Evolutionary conservation across 305 asterid genomes (phyloP).

Genomic region (Rubia tinctorum): DNA sequence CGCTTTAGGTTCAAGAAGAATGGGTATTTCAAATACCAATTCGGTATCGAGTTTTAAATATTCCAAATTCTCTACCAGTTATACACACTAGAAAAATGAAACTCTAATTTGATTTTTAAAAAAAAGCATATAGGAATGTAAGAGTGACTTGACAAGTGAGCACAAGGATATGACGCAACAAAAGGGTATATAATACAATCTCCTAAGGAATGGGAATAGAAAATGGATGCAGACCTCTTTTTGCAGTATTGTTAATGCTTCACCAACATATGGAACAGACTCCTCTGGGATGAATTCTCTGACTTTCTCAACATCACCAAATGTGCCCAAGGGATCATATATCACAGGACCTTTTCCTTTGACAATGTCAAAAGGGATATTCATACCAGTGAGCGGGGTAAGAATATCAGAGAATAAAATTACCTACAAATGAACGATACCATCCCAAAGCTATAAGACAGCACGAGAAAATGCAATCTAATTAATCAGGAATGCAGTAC

Average conservation of each 20-base stretch:
- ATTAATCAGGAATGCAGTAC: neutral
- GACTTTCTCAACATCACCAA: constrained; percentile 79
- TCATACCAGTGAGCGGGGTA: constrained; percentile 98
- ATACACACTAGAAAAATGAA: neutral
- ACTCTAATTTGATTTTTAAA: neutral
- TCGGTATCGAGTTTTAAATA: neutral
- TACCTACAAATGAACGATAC: constrained; percentile 43
- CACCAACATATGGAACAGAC: constrained; percentile 94
- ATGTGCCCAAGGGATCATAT: constrained; percentile 69
- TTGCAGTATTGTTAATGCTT: constrained; percentile 84
- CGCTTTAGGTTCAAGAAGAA: neutral
- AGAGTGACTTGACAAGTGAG: neutral
- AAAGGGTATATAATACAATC: neutral
- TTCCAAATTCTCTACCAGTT: neutral
- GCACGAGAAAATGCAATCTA: neutral
- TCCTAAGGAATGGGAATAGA: neutral
- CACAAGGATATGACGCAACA: neutral
- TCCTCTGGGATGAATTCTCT: constrained; percentile 83
- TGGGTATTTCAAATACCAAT: neutral
- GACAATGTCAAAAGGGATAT: constrained; percentile 92
- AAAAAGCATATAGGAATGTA: neutral
- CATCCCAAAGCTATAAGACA: constrained; percentile 7
- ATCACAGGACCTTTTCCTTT: constrained; percentile 97
- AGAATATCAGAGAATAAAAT: constrained; percentile 98
- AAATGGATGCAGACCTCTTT: constrained; percentile 58